phyloP scores from a whole-genome alignment of 306 rosid species.

The Purshia tridentata region DNA sequence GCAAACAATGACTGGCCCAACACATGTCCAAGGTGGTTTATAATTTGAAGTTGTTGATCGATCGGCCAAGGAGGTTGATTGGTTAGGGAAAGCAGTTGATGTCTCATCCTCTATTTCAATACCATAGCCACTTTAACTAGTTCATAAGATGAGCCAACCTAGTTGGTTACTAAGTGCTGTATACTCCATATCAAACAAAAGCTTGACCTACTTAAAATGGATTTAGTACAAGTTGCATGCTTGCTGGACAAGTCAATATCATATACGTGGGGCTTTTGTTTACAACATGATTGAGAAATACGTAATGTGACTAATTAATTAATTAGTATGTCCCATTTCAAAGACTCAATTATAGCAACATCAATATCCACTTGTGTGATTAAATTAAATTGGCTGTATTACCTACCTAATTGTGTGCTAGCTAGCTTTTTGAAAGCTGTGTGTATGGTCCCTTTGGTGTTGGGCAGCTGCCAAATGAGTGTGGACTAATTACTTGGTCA shows the following conservation, averaged over 20 bases:
- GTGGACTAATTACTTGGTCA: slow-evolving; percentile 7
- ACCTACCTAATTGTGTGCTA: slow-evolving; percentile 2
- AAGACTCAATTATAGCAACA: not conserved
- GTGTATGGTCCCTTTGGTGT: not conserved
- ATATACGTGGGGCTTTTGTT: not conserved
- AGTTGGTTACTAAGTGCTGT: no score
- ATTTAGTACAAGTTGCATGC: not conserved
- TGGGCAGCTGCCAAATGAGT: slow-evolving; percentile 12
- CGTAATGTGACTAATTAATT: not conserved
- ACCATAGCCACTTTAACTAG: no score
- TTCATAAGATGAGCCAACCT: no score
- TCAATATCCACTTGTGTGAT: not conserved
- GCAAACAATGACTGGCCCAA: no score
- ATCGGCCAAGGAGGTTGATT: no score
- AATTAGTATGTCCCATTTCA: slow-evolving; percentile 14
- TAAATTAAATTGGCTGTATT: slow-evolving; percentile 6
- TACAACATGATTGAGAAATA: not conserved
- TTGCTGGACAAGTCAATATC: no score
- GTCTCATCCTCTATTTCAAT: no score
- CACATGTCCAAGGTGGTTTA: no score
- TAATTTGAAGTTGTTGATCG: no score
- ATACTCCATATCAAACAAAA: not conserved
- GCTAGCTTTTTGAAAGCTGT: not conserved
- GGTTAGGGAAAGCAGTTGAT: no score
- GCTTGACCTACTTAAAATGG: not conserved